Percentiles rank a stretch among this genome's conserved stretches.
Evolutionary conservation across 208 protist species (phyloP).

Genomic region (Leishmania braziliensis): DNA sequence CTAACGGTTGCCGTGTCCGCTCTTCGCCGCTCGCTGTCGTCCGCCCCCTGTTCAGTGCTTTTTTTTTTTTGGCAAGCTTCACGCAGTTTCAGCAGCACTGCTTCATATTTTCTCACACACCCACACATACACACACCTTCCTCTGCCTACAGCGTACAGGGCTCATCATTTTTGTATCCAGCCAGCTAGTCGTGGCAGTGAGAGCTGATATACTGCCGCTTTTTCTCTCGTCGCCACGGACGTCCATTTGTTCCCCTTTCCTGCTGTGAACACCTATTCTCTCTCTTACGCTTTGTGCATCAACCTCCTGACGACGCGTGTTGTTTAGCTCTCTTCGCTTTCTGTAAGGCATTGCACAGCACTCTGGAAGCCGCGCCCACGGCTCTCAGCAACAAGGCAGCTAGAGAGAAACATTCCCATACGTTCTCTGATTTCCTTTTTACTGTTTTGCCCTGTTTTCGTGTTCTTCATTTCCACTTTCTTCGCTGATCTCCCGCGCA

Average conservation of each 20-base stretch:
- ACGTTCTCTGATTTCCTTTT: background rate
- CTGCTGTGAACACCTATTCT: background rate
- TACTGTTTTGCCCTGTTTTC: background rate
- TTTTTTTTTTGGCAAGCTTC: background rate
- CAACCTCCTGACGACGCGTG: background rate
- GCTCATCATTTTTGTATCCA: background rate
- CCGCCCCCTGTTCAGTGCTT: background rate
- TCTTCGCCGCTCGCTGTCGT: background rate
- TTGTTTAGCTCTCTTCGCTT: background rate
- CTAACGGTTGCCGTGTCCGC: too few species aligned
- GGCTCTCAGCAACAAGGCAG: background rate
- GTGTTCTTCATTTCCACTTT: background rate
- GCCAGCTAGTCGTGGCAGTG: background rate
- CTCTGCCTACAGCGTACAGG: background rate
- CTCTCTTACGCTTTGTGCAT: background rate
- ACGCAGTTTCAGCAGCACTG: background rate
- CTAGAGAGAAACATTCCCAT: background rate
- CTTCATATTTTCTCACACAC: background rate
- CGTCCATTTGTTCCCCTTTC: background rate
- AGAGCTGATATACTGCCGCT: background rate
- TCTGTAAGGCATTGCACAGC: background rate
- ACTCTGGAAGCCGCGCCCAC: background rate
- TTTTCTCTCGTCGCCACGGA: background rate
- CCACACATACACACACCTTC: background rate
- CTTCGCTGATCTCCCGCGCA: slow-evolving; percentile 17